Evolutionary conservation across 2,329 filamentous ascomycete species (phyloP).

Genomic region (Trichothecium sympodiale): DNA sequence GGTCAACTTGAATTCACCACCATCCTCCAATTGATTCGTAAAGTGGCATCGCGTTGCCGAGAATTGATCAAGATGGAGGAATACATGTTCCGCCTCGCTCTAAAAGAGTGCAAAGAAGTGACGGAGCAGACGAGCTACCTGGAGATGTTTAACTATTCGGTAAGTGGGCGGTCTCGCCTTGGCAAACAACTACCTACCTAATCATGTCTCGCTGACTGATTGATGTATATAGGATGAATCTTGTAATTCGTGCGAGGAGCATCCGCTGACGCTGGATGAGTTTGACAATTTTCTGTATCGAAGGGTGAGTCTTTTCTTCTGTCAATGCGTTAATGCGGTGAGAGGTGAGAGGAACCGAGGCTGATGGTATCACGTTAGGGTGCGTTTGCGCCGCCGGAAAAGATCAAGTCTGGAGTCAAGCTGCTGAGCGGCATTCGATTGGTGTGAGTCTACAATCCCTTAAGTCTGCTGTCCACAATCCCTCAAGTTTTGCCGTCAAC

Average conservation of each 20-base stretch:
- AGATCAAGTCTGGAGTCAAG: conserved; percentile 28
- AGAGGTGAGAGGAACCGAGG: too few relatives aligned
- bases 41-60: too few relatives aligned
- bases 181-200: neutral
- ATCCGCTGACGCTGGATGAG: conserved; percentile 39
- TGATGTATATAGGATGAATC: conserved; percentile 30
- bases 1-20: too few relatives aligned
- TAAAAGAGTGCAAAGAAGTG: conserved; percentile 36
- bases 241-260: conserved; percentile 39
- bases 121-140: conserved; percentile 42
- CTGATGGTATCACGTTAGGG: conserved; percentile 28
- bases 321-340: too few relatives aligned
- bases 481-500: too few relatives aligned
- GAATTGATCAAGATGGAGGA: conserved; percentile 45
- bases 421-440: conserved; percentile 41
- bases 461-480: too few relatives aligned
- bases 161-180: conserved; percentile 18
- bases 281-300: conserved; percentile 46
- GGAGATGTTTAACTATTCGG: conserved; percentile 49
- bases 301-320: conserved; percentile 25
- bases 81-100: conserved; percentile 41
- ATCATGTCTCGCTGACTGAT: neutral
- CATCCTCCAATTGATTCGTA: too few relatives aligned
- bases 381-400: conserved; percentile 35
- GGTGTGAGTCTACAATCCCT: conserved; percentile 39